Evolutionary conservation across 2,329 filamentous ascomycete genomes (phyloP).

Genomic region (Pyrenochaeta sp.): DNA sequence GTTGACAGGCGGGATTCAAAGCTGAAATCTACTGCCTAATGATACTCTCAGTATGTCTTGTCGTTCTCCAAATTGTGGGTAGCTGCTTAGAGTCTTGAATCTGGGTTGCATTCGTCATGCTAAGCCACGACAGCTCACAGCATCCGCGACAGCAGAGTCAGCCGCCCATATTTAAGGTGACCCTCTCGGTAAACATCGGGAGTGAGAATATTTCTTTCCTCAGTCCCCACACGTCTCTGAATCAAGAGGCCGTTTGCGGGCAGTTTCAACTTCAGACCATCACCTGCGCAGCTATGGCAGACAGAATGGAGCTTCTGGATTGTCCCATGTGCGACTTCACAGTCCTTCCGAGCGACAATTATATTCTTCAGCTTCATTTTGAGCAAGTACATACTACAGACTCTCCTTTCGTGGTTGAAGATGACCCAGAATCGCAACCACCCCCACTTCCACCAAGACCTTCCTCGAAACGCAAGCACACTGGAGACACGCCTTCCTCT

Average conservation of each 20-base stretch:
- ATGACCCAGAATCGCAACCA: constrained; percentile 41
- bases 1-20: constrained; percentile 1
- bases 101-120: constrained; percentile 18
- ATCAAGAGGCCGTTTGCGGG: constrained; percentile 3
- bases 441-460: constrained; percentile 29
- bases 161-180: constrained; percentile 13
- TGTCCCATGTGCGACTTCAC: constrained; percentile 48
- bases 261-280: constrained; percentile 3
- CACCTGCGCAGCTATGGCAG: constrained; percentile 22
- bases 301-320: constrained; percentile 32
- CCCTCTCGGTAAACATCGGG: constrained; percentile 5
- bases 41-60: constrained; percentile 20
- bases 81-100: constrained; percentile 5
- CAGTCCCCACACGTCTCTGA: neutral
- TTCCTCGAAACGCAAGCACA: constrained; percentile 25
- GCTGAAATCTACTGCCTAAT: neutral
- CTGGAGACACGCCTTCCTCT: constrained; percentile 36
- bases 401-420: constrained; percentile 46
- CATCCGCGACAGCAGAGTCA: constrained; percentile 13
- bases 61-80: constrained; percentile 14
- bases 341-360: constrained; percentile 37
- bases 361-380: constrained; percentile 51
- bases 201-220: neutral
- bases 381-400: constrained; percentile 51
- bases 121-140: constrained; percentile 22